Base-by-base conservation (phyloP, 2,329 filamentous ascomycete genomes). In the Exophiala calicioides region DNA sequence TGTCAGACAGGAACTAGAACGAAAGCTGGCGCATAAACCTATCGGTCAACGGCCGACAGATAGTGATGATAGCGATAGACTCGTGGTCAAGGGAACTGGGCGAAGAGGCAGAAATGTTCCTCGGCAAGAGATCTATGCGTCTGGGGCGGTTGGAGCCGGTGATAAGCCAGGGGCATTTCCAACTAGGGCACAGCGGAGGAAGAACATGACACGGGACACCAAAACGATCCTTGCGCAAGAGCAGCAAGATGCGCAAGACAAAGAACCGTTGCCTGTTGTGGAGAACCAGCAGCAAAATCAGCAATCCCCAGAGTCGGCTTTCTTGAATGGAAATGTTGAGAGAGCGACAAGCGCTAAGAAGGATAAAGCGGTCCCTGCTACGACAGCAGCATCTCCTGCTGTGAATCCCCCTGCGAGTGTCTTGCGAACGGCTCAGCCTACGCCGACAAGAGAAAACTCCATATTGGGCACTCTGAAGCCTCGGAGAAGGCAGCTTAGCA, bases 41-140 rank as follows among this genome's bases (percentile, higher is more conserved):
- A 40, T 57, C 20, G 57, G 56, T 10, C 36, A 47, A 29, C 33
- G 52, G 19, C 56, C 53, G 23, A 41, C 18, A 31, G 53, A 59
- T 31, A 58, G 55, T 50, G 57, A 59, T 40, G 57, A 59, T 32
- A 59, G 57, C 44, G 57, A 59, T 49, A 46, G 47, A 27, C 54
- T 59, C 38, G 57, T 59, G 35, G 55, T 53, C 33, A 58, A 50
- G 26, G 42, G 49, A 20, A 46, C 20, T 50, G 51, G 51, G 3
- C 43, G 55, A 33, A 48, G 53, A 34, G 44, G 51, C 18, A 44
- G 50, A 21, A 38, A 48, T 35, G 39, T 38, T 15, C 34, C 46
- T 30, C 42, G 35, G 30, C 51, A 57, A 26, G 56, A 59, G 18
- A 53, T 59, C 16, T 59, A 55, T 43, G 56, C 56, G n/a, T 57